A percentile compares a stretch with the other conserved stretches of the same genome.
Evolutionary conservation across 108 stramenopile species (phyloP).

Genomic region (Pseudonitzschia multiseries): DNA sequence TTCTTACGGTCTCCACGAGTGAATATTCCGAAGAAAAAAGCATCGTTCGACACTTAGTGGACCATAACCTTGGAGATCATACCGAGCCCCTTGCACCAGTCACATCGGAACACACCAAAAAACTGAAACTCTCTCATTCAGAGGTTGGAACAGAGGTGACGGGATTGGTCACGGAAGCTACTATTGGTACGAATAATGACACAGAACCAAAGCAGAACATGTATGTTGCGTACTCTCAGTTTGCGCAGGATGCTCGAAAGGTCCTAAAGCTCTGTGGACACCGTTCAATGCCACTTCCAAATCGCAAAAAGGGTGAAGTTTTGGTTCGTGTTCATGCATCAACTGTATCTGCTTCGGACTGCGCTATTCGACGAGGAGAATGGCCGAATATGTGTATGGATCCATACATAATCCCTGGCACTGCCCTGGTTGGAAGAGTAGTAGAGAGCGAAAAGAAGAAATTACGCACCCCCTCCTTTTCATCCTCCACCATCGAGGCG

Average conservation of each 20-base stretch:
- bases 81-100: background rate
- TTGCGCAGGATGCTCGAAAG: slow-evolving; percentile 18
- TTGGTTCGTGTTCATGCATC: slow-evolving; percentile 40
- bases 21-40: too few relatives aligned
- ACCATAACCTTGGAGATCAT: too few relatives aligned
- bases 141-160: background rate
- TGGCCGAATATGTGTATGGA: slow-evolving; percentile 30
- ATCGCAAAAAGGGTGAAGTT: slow-evolving; percentile 22
- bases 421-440: slow-evolving; percentile 42
- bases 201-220: slow-evolving; percentile 9
- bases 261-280: slow-evolving; percentile 37
- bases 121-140: background rate
- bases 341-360: slow-evolving; percentile 45
- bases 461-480: background rate
- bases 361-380: slow-evolving; percentile 46
- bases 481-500: slow-evolving; percentile 17
- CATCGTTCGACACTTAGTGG: too few relatives aligned
- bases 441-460: slow-evolving; percentile 18
- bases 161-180: background rate
- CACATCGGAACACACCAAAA: background rate
- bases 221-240: slow-evolving; percentile 44
- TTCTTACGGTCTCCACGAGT: too few relatives aligned
- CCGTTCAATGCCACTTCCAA: slow-evolving; percentile 11
- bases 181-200: background rate
- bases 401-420: slow-evolving; percentile 50